Conservation (phyloP, 129 eudicot species). For the Erigeron canadensis region DNA sequence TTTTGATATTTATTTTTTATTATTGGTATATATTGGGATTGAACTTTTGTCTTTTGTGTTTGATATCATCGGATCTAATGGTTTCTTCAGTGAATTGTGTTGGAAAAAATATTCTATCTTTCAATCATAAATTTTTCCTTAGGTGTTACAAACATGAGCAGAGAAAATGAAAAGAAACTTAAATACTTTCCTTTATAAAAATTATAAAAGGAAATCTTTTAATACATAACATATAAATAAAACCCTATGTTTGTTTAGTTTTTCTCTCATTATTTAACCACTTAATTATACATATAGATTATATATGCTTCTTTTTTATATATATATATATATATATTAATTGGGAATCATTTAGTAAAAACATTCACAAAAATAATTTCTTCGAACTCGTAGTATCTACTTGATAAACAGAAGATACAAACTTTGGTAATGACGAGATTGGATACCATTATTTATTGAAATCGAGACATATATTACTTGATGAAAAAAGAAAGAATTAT, state of each 20-base stretch:
- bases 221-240: too few species aligned
- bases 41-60: conserved; percentile 39
- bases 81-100: conserved; percentile 36
- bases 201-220: neutral
- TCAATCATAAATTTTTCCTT: conserved; percentile 33
- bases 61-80: conserved; percentile 48
- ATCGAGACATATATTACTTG: neutral
- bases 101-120: neutral
- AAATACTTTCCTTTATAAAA: conserved; percentile 31
- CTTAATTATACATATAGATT: too few species aligned
- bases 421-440: too few species aligned
- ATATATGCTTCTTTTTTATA: too few species aligned
- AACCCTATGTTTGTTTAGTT: too few species aligned
- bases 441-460: too few species aligned
- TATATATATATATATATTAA: too few species aligned
- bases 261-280: too few species aligned
- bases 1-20: conserved; percentile 4
- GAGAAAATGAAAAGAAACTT: conserved; percentile 32
- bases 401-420: neutral
- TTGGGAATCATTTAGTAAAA: too few species aligned
- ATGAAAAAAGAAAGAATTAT: conserved; percentile 14
- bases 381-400: conserved; percentile 2
- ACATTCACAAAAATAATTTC: neutral
- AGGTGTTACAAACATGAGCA: conserved; percentile 42
- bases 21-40: conserved; percentile 17